These are phyloP conservation scores for Gastrolobium villosum DNA, from an alignment of 306 rosid genomes.

Conservation along the genomic window DNA sequence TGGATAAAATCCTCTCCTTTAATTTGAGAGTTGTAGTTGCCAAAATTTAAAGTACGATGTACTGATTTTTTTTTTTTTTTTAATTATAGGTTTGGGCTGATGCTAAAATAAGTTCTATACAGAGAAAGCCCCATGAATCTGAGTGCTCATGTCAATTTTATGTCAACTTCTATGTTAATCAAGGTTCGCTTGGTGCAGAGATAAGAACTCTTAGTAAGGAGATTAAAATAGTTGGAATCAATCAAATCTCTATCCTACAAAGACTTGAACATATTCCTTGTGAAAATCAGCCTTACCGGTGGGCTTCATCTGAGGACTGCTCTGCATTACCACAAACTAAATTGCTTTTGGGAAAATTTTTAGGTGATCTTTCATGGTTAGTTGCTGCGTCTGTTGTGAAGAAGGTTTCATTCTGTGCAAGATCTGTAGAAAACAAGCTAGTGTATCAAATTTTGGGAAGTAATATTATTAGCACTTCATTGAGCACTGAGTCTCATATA, in stretches of 20 bases:
- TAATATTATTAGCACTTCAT: conserved; percentile 40
- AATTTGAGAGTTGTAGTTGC: conserved; percentile 29
- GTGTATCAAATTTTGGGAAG: conserved; percentile 71
- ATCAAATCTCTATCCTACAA: conserved; percentile 77
- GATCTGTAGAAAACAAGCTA: conserved; percentile 76
- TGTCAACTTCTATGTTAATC: conserved; percentile 74
- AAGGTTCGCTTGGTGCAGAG: conserved; percentile 86
- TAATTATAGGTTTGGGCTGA: conserved; percentile 72
- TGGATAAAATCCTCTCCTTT: not conserved
- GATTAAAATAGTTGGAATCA: conserved; percentile 59
- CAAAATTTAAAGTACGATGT: conserved; percentile 4
- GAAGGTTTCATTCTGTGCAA: conserved; percentile 66
- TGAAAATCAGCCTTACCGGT: conserved; percentile 66
- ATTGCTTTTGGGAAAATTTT: conserved; percentile 72
- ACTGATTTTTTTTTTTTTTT: not conserved
- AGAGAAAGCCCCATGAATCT: conserved; percentile 79
- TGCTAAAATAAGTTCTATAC: conserved; percentile 86
- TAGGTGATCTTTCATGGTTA: conserved; percentile 83
- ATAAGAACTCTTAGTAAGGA: conserved; percentile 72
- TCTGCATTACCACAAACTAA: conserved; percentile 67
- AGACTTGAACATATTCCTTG: conserved; percentile 61
- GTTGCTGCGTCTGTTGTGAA: conserved; percentile 70
- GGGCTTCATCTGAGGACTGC: conserved; percentile 81
- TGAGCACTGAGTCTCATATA: conserved; percentile 46
- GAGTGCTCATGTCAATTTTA: conserved; percentile 78